Evolutionary conservation across 2,329 filamentous ascomycete genomes (phyloP).

Genomic region (Fonsecaea multimorphosa): DNA sequence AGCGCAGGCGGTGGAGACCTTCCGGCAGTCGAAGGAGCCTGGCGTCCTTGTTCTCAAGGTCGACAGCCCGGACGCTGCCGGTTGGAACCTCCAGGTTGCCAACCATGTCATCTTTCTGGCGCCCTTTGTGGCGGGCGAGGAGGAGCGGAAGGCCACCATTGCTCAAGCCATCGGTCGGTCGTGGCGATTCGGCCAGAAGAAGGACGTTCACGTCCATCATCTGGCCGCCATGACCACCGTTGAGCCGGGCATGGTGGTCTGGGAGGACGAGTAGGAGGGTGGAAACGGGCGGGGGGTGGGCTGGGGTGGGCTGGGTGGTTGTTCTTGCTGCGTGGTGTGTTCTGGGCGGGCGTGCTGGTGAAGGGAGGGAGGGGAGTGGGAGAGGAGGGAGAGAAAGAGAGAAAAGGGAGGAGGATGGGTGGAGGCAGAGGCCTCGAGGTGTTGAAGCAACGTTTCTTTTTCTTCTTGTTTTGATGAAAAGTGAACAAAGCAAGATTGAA

Average conservation of each 20-base stretch:
- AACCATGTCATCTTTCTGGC: constrained; percentile 70
- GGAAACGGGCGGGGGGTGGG: constrained; percentile 3
- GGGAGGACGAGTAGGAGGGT: constrained; percentile 36
- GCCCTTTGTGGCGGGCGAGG: constrained; percentile 59
- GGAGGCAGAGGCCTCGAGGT: constrained; percentile 9
- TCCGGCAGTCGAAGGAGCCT: constrained; percentile 48
- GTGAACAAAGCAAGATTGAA: background rate
- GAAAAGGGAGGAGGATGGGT: constrained; percentile 13
- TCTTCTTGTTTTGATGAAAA: constrained; percentile 18
- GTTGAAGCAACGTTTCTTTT: background rate
- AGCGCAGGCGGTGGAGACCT: constrained; percentile 46
- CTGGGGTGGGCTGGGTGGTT: no score
- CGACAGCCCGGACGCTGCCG: constrained; percentile 63
- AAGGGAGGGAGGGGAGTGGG: constrained; percentile 17
- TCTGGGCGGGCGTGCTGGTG: constrained; percentile 22
- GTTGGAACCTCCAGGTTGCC: constrained; percentile 67
- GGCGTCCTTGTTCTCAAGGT: constrained; percentile 65
- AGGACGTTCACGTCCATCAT: constrained; percentile 64
- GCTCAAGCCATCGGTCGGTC: constrained; percentile 68
- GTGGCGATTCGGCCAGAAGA: constrained; percentile 63
- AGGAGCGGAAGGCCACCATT: constrained; percentile 64
- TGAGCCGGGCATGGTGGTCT: constrained; percentile 27
- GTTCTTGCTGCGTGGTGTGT: background rate
- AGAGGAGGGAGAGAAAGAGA: constrained; percentile 11
- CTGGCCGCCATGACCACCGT: constrained; percentile 38